phyloP scores from a whole-genome alignment of 2,329 filamentous ascomycete genomes.

The Geoglossum cookeanum region DNA sequence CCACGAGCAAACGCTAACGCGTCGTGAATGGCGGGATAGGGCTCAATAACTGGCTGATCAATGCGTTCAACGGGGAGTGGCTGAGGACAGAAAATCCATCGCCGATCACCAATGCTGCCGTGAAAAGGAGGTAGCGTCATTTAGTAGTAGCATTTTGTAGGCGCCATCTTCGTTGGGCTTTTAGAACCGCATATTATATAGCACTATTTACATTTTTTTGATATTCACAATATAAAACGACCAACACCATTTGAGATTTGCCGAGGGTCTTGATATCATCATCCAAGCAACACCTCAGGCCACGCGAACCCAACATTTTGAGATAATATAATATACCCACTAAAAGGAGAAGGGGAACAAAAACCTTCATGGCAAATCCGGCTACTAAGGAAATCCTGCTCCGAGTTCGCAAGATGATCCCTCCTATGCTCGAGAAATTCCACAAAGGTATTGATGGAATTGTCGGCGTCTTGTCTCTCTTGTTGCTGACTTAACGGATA shows the following conservation, averaged over 20 bases:
- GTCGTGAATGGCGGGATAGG: constrained; percentile 28
- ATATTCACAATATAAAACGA: too few relatives aligned
- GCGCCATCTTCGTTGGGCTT: neutral
- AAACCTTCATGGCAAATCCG: neutral
- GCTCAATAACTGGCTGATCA: constrained; percentile 77
- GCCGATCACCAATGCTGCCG: constrained; percentile 17
- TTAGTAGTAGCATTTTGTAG: neutral
- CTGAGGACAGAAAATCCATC: constrained; percentile 35
- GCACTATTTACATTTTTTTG: neutral
- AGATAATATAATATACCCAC: too few relatives aligned
- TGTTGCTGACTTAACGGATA: constrained; percentile 19
- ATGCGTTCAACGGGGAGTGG: constrained; percentile 97
- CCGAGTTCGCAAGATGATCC: constrained; percentile 77
- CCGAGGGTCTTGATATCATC: too few relatives aligned
- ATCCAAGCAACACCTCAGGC: too few relatives aligned
- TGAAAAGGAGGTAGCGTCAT: neutral
- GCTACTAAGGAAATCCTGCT: constrained; percentile 55
- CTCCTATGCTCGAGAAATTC: constrained; percentile 86
- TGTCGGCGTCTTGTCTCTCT: neutral
- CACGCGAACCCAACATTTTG: too few relatives aligned
- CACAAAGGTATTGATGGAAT: constrained; percentile 55
- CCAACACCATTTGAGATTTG: too few relatives aligned
- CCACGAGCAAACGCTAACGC: neutral
- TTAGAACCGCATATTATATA: neutral
- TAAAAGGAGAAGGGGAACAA: neutral